These are phyloP conservation scores for Ophiocordyceps camponoti-saundersi DNA, from an alignment of 2,329 filamentous ascomycete species.

Conservation along the genomic window DNA sequence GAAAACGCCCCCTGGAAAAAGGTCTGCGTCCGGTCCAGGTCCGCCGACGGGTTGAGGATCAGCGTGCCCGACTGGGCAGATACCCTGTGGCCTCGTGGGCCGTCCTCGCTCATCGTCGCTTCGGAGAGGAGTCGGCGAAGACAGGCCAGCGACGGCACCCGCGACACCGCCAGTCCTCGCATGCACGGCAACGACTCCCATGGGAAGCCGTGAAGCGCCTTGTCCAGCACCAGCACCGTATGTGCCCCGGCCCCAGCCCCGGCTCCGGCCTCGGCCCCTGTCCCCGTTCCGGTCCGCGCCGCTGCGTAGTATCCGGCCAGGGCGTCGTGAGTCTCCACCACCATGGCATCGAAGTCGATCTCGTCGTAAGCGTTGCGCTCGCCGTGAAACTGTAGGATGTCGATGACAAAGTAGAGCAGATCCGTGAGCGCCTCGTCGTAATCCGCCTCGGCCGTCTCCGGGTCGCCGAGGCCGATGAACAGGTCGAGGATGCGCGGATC, in stretches of 20 bases:
- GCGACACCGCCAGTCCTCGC: constrained; percentile 60
- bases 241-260: constrained; percentile 36
- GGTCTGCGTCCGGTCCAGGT: constrained; percentile 63
- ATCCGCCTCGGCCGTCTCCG: constrained; percentile 49
- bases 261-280: constrained; percentile 5
- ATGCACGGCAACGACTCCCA: constrained; percentile 94
- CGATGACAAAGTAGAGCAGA: constrained; percentile 86
- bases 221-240: constrained; percentile 81
- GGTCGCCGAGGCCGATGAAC: constrained; percentile 71
- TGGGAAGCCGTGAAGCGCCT: constrained; percentile 75
- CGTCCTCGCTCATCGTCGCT: constrained; percentile 8
- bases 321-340: constrained; percentile 74
- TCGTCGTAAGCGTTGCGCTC: constrained; percentile 96
- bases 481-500: constrained; percentile 59
- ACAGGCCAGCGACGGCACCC: constrained; percentile 73
- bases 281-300: constrained; percentile 12
- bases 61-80: constrained; percentile 45
- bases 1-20: constrained; percentile 52
- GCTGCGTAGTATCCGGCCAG: constrained; percentile 58
- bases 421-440: constrained; percentile 85
- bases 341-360: constrained; percentile 86
- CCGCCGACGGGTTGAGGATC: constrained; percentile 77
- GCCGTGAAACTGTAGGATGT: constrained; percentile 91
- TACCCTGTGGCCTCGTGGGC: constrained; percentile 32
- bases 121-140: constrained; percentile 60